These are phyloP conservation scores for Cercospora sp. DNA, from an alignment of 2,329 filamentous ascomycete genomes.

Conservation along the genomic window DNA sequence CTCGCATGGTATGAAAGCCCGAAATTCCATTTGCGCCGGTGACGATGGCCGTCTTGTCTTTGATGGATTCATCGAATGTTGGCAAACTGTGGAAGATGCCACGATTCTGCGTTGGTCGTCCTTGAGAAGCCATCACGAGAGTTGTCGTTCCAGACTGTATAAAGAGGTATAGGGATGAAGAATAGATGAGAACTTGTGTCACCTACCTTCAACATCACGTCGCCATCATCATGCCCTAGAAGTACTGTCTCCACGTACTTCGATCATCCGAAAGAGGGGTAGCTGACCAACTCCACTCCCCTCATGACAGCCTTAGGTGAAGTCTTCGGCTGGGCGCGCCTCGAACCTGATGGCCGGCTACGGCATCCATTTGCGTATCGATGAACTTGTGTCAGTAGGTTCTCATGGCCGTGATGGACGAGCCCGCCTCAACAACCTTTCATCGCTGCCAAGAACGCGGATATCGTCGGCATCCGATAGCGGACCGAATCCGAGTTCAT, in stretches of 20 bases:
- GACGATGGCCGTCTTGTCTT: conserved; percentile 53
- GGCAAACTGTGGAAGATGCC: conserved; percentile 56
- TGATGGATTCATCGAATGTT: conserved; percentile 46
- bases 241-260: conserved; percentile 1
- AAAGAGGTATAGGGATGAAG: not conserved
- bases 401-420: not conserved
- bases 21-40: conserved; percentile 59
- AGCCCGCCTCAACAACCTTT: not conserved
- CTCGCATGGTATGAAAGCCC: conserved; percentile 54
- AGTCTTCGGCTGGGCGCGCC: not conserved
- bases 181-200: not conserved
- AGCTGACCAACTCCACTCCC: not conserved
- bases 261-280: conserved; percentile 7
- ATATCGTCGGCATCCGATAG: conserved; percentile 9
- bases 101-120: conserved; percentile 30
- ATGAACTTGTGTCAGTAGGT: not conserved
- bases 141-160: not conserved
- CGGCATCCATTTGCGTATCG: not conserved
- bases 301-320: not conserved
- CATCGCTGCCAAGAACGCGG: conserved; percentile 1
- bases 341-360: not conserved
- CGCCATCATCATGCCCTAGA: not conserved
- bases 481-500: conserved; percentile 6
- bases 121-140: conserved; percentile 32
- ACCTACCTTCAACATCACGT: not conserved